Conservation (phyloP, 208 protist species). For the Leishmania guyanensis region DNA sequence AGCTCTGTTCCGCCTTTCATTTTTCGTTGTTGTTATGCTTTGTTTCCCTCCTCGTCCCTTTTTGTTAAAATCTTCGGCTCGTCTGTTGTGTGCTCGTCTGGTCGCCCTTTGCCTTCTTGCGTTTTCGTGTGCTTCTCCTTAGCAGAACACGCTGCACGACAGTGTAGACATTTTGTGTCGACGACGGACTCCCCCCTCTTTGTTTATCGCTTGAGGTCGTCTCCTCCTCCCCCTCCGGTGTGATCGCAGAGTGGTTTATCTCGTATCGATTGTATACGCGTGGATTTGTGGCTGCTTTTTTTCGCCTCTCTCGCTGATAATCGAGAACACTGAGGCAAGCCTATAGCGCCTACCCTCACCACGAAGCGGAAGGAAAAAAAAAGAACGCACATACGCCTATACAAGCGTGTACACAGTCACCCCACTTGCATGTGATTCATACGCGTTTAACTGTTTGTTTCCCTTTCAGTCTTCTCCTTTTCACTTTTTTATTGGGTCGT, state of each 20-base stretch:
- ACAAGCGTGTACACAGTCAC: neutral
- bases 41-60: neutral
- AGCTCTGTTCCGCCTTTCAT: neutral
- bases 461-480: neutral
- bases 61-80: neutral
- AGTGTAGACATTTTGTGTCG: neutral
- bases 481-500: neutral
- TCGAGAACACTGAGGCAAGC: neutral
- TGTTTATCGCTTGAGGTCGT: neutral
- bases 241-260: neutral
- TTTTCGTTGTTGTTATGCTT: constrained; percentile 15
- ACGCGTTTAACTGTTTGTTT: neutral
- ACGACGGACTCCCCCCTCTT: neutral
- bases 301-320: neutral
- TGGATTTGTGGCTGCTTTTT: neutral
- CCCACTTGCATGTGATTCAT: neutral
- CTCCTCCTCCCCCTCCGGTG: neutral
- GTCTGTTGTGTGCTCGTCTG: neutral
- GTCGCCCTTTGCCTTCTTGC: neutral
- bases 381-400: neutral
- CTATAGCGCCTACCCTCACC: neutral
- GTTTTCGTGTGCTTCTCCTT: neutral
- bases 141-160: neutral
- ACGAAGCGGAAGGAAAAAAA: neutral
- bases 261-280: neutral